phyloP scores from a whole-genome alignment of 1,139 yeast genomes.

The Zygoascus hellenicus region DNA sequence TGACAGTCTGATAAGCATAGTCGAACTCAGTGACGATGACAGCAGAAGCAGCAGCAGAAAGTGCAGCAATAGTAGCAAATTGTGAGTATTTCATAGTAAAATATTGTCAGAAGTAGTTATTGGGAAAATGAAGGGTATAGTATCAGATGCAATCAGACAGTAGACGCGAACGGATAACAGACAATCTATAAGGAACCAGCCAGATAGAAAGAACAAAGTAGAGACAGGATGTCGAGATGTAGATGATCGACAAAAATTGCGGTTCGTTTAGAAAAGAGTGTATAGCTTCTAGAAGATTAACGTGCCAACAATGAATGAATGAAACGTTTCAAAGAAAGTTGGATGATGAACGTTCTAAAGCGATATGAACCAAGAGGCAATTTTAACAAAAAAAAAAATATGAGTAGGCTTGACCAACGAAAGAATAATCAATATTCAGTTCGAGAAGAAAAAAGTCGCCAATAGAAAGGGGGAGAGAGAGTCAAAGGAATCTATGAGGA shows the following conservation, averaged over 20 bases:
- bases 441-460: not conserved
- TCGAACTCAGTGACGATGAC: conserved; percentile 8
- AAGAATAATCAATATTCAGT: conserved; percentile 4
- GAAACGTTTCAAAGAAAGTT: too few species aligned
- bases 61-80: conserved; percentile 3
- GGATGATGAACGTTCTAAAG: not conserved
- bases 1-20: conserved; percentile 10
- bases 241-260: too few species aligned
- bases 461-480: not conserved
- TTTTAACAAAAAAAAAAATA: not conserved
- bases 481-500: not conserved
- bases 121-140: not conserved
- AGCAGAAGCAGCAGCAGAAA: conserved; percentile 6
- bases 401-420: not conserved
- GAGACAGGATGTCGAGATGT: too few species aligned
- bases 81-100: conserved; percentile 16
- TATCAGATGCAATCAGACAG: not conserved
- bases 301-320: too few species aligned
- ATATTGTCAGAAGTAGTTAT: not conserved
- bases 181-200: too few species aligned
- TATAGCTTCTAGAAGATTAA: too few species aligned
- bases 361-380: not conserved
- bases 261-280: too few species aligned
- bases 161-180: too few species aligned
- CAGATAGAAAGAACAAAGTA: too few species aligned